Base-by-base conservation (phyloP, 2,329 filamentous ascomycete species). In the Curvularia spicifera region DNA sequence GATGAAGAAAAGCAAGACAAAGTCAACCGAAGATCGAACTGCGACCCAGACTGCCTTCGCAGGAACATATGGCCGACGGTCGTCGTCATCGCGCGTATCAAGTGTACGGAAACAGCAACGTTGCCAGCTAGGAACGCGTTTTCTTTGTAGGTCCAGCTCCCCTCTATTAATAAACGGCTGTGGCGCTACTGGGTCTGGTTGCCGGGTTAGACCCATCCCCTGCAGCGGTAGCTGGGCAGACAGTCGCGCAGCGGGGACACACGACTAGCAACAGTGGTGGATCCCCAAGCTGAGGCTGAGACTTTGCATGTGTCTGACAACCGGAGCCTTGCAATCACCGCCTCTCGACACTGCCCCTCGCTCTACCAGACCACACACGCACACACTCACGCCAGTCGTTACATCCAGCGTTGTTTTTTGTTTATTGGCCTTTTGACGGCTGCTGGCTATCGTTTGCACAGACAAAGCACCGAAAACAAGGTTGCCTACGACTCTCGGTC, bases 261-360 rank as follows among this genome's bases (percentile, higher is more conserved):
- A 53, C 57, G 56, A 60, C 55, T 48, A 46, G 51, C 55, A 59
- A 49, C 24, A 44, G 24, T 20, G 29, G 48, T 37, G 48, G 45
- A 51, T 60, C 47, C 53, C 57, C 53, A 52, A 60, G 57, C 57
- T 60, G 57, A 60, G 60, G 60, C 60, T 63, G 63, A 65, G 61
- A 65, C 63, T 53, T 49, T 43, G 40, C 52, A 22, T 28, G 29
- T 54, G 42, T 49, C 55, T 48, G 45, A 49, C 35, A 39, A 39
- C 13, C 22, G 22, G 33, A 49, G 46, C 46, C 47, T 50, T 22
- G 31, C n/a, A 50, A 18, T 39, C 24, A 20, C 47, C 29, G n/a
- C 24, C 33, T 46, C 44, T 31, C n/a, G 20, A 20, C 35, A n/a
- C 44, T 56, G 54, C 44, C 47, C 46, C 47, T 50, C 47, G 24